phyloP scores from a whole-genome alignment of 2,329 filamentous ascomycete genomes.

The Clathrospora elynae region DNA sequence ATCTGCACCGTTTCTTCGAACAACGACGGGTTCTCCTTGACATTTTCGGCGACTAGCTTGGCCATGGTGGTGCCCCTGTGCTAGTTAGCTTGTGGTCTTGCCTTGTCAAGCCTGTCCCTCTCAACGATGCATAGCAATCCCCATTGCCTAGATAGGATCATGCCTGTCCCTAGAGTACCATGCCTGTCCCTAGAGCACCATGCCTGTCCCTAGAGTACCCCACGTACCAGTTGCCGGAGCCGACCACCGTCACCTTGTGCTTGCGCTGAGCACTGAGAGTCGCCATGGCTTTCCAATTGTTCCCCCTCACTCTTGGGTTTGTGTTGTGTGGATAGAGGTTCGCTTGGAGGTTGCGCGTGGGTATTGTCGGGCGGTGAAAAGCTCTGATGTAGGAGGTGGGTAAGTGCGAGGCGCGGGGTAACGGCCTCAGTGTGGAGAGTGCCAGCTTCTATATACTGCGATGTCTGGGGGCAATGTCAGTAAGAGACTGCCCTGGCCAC shows the following conservation, averaged over 20 bases:
- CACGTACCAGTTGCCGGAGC: constrained; percentile 90
- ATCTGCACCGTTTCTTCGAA: constrained; percentile 93
- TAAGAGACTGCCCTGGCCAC: constrained; percentile 21
- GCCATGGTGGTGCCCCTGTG: constrained; percentile 93
- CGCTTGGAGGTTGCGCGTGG: constrained; percentile 10
- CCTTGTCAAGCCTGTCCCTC: too few species aligned
- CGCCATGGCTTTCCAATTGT: constrained; percentile 50
- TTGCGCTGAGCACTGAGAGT: constrained; percentile 64
- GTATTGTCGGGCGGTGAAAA: constrained; percentile 19
- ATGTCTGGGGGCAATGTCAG: constrained; percentile 13
- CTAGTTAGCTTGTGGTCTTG: constrained; percentile 13
- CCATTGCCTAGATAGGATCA: too few species aligned
- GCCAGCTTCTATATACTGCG: constrained; percentile 33
- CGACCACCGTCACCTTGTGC: constrained; percentile 92
- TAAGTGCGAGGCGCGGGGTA: constrained; percentile 17
- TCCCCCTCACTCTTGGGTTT: constrained; percentile 5
- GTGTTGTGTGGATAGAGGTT: constrained; percentile 12
- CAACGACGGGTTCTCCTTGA: constrained; percentile 72
- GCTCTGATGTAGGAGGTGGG: constrained; percentile 27
- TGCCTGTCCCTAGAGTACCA: too few species aligned
- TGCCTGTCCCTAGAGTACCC: constrained; percentile 9
- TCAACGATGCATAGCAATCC: background rate
- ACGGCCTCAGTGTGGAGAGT: constrained; percentile 19
- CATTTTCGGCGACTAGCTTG: constrained; percentile 96
- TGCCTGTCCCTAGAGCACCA: too few species aligned